phyloP scores from a whole-genome alignment of 345 rosid genomes.

The Turritis glabra region DNA sequence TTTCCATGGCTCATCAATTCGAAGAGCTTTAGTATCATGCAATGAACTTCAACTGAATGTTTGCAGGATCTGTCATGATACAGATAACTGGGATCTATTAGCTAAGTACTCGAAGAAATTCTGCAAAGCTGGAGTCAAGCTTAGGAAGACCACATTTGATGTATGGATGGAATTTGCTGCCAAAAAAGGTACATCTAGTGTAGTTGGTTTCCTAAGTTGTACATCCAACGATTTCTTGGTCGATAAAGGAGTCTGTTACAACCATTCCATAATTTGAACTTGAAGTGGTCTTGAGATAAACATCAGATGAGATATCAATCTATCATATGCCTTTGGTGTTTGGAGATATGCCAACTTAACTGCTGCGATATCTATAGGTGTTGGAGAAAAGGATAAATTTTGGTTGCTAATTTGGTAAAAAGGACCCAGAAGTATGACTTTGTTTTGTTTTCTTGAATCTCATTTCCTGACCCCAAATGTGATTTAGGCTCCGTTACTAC shows the following conservation, averaged over 20 bases:
- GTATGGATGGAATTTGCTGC: conserved; percentile 85
- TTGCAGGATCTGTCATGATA: conserved; percentile 69
- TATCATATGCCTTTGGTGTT: not conserved
- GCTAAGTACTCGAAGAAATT: conserved; percentile 65
- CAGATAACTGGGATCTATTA: conserved; percentile 67
- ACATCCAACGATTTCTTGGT: not conserved
- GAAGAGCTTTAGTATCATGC: conserved; percentile 11
- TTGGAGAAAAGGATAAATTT: not conserved
- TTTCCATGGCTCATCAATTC: not conserved
- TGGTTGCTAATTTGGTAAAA: not conserved
- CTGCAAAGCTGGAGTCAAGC: conserved; percentile 70
- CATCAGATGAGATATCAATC: not conserved
- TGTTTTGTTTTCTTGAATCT: not conserved
- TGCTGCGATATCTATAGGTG: not conserved
- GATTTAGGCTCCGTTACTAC: not conserved
- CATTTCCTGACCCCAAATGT: not conserved
- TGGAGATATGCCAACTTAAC: not conserved
- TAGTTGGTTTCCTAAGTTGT: not conserved
- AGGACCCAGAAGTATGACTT: not conserved
- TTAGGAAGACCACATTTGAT: conserved; percentile 68
- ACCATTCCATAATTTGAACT: not conserved
- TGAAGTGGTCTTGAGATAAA: conserved; percentile 1
- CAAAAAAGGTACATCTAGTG: conserved; percentile 54
- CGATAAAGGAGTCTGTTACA: not conserved
- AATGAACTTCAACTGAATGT: conserved; percentile 31